Conservation (phyloP, 805 yeast species). For the Hyphopichia homilentoma region DNA sequence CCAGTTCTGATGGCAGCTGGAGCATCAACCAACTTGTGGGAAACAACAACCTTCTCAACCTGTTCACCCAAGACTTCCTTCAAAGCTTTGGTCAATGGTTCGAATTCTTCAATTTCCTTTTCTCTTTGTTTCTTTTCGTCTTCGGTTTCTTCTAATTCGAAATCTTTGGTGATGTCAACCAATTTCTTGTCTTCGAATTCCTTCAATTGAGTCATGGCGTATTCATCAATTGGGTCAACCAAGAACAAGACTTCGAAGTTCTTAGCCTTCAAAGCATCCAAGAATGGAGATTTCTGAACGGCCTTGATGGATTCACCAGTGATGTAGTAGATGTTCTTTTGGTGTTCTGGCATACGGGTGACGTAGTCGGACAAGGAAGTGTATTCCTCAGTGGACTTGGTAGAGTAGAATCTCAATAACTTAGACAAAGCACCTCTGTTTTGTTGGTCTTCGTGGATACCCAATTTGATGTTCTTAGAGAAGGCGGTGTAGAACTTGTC, state of each 20-base stretch:
- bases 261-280: conserved; percentile 97
- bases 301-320: conserved; percentile 98
- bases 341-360: conserved; percentile 99
- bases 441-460: conserved; percentile 98
- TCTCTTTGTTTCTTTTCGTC: conserved; percentile 96
- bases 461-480: conserved; percentile 97
- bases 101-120: conserved; percentile 86
- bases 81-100: conserved; percentile 90
- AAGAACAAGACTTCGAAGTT: conserved; percentile 96
- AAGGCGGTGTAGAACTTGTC: conserved; percentile 98
- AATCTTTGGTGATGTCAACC: conserved; percentile 98
- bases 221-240: conserved; percentile 99
- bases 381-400: conserved; percentile 90
- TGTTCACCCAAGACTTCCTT: conserved; percentile 97
- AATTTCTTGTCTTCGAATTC: conserved; percentile 99
- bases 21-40: conserved; percentile 94
- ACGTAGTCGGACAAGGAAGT: conserved; percentile 96
- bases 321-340: conserved; percentile 98
- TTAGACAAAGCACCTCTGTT: conserved; percentile 95
- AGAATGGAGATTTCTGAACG: conserved; percentile 98
- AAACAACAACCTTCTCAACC: conserved; percentile 98
- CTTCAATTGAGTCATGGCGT: conserved; percentile 98
- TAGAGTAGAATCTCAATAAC: conserved; percentile 94
- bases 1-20: conserved; percentile 99
- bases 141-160: conserved; percentile 96